Evolutionary conservation across 2,329 filamentous ascomycete genomes (phyloP).

Genomic region (Magnaporthales sp.): DNA sequence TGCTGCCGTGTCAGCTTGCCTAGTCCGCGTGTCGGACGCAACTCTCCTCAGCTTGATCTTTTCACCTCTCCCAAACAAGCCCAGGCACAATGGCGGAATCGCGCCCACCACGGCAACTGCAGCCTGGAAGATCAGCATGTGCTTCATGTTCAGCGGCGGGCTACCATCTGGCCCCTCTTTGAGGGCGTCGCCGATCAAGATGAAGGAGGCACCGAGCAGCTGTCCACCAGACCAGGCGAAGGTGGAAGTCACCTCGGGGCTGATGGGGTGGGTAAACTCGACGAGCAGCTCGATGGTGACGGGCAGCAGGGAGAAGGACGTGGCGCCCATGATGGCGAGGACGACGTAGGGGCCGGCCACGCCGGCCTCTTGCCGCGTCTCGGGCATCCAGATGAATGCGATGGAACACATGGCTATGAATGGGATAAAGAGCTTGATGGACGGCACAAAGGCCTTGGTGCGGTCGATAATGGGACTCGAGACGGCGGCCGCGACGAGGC

Average conservation of each 20-base stretch:
- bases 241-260: constrained; percentile 75
- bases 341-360: constrained; percentile 67
- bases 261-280: constrained; percentile 79
- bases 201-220: constrained; percentile 74
- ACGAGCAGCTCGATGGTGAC: constrained; percentile 80
- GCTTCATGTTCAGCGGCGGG: constrained; percentile 65
- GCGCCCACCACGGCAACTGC: constrained; percentile 57
- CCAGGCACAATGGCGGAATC: constrained; percentile 60
- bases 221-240: constrained; percentile 84
- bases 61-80: constrained; percentile 55
- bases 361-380: constrained; percentile 35
- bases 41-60: constrained; percentile 43
- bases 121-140: constrained; percentile 70
- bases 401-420: constrained; percentile 68
- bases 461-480: constrained; percentile 76
- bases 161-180: constrained; percentile 39
- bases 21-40: constrained; percentile 27
- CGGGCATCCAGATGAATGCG: constrained; percentile 71
- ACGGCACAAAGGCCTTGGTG: constrained; percentile 67
- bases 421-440: constrained; percentile 67
- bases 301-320: constrained; percentile 73
- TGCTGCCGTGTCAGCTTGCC: not conserved
- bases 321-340: constrained; percentile 67
- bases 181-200: constrained; percentile 73
- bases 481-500: constrained; percentile 68